Evolutionary conservation across 176 grass and related monocot species (phyloP), one percentile per base, ranked within the genome.

Genomic region (Bolboschoenus planiculmis): DNA sequence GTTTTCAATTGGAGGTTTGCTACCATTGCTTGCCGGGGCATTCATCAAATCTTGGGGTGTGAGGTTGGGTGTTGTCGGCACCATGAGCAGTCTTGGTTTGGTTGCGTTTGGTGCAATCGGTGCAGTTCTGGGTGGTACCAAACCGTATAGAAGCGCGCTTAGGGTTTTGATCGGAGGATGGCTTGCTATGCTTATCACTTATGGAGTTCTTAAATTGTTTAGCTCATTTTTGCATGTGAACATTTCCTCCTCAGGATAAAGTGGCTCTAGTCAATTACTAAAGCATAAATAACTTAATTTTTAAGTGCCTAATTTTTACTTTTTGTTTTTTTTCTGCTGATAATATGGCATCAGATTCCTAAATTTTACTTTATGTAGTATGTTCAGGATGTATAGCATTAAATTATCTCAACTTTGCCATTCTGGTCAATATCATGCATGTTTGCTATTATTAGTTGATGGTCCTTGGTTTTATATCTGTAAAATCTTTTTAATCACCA

Each of bases 151-250:
- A 64, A 87, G 90, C 0, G 90, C 71, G 0, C 21, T 88, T 21
- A 88, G 95, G 84, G 92, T 98, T 68, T 61, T 98, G 71, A 26
- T 86, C 0, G 92, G 95, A 27, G 95, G 95, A 0, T 98, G 95
- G 90, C 61, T 93, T 78, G 95, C 92, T 60, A 93, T 98, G 95
- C 21, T 85, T n/a, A 67, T 95, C 85, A 95, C 92, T 1, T 98
- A 86, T 66, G 92, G 81, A 10, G 86, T 98, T 44, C 90, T 98
- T 37, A 89, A 89, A 59, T 47, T 93, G 0, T 91, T 93, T 65
- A 87, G 76, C 6, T 30, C 74, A 58, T 9, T 82, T 26, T 91
- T 94, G 27, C 80, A 91, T 80, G 86, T 91, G 13, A 23, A 89
- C 0, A 15, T 89, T 44, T 85, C 92, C 51, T 81, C 92, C 18